Conservation (phyloP, 2,329 filamentous ascomycete species). For the Malbranchea zuffiana region DNA sequence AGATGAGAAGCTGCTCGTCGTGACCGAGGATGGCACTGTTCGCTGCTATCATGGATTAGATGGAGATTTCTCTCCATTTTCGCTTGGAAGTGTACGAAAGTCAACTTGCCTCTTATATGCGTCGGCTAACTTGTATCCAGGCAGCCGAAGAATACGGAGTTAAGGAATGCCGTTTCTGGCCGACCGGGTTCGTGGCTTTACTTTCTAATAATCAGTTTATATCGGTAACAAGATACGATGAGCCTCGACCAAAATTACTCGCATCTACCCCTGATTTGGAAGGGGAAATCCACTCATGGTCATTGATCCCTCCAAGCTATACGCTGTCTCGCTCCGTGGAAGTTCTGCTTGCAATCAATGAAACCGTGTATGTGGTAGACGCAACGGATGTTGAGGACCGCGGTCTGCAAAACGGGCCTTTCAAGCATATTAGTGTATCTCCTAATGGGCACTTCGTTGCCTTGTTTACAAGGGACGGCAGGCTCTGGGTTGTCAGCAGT, state of each 20-base stretch:
- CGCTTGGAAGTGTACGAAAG: slow-evolving; percentile 58
- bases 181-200: slow-evolving; percentile 82
- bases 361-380: slow-evolving; percentile 79
- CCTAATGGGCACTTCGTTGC: slow-evolving; percentile 83
- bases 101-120: neutral
- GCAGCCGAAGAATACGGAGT: slow-evolving; percentile 83
- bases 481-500: slow-evolving; percentile 83
- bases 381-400: slow-evolving; percentile 83
- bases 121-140: slow-evolving; percentile 23
- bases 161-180: slow-evolving; percentile 81
- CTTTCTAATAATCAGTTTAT: slow-evolving; percentile 80
- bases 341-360: slow-evolving; percentile 71
- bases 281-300: slow-evolving; percentile 77
- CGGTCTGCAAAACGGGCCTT: slow-evolving; percentile 81
- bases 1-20: slow-evolving; percentile 79
- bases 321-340: slow-evolving; percentile 90
- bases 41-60: slow-evolving; percentile 86
- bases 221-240: slow-evolving; percentile 77
- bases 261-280: slow-evolving; percentile 65
- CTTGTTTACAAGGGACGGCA: slow-evolving; percentile 74
- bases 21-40: slow-evolving; percentile 81
- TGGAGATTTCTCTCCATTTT: slow-evolving; percentile 90
- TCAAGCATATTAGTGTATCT: slow-evolving; percentile 80
- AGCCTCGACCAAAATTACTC: slow-evolving; percentile 76
- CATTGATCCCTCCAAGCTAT: slow-evolving; percentile 73